These are phyloP conservation scores for Protostelium mycophagum DNA, from an alignment of 78 protist species.

Conservation along the genomic window DNA sequence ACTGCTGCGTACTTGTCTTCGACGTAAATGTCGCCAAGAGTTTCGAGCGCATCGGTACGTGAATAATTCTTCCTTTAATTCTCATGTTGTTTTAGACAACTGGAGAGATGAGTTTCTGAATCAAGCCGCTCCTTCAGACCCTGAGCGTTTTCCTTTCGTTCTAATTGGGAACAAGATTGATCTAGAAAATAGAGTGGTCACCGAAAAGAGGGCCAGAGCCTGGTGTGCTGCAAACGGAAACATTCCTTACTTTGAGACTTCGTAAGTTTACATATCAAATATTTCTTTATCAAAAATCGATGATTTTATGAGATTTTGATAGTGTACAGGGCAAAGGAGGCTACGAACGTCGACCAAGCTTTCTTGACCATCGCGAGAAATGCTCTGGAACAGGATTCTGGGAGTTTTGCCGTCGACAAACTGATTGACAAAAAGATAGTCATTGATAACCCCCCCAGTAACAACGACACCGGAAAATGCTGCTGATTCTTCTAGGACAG, in stretches of 20 bases:
- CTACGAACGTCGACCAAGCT: background rate
- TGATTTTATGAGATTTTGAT: too few species aligned
- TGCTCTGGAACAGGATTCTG: background rate
- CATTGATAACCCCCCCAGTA: background rate
- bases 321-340: background rate
- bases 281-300: background rate
- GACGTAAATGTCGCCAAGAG: constrained; percentile 68
- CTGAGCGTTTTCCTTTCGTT: constrained; percentile 64
- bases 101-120: constrained; percentile 80
- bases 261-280: background rate
- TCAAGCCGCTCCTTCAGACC: constrained; percentile 8
- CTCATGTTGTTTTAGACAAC: constrained; percentile 52
- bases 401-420: background rate
- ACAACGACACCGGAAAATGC: too few species aligned
- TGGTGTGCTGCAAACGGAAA: constrained; percentile 74
- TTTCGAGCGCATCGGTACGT: constrained; percentile 33
- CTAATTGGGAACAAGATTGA: constrained; percentile 80
- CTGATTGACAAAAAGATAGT: background rate
- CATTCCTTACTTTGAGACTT: constrained; percentile 86
- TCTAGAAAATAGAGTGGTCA: constrained; percentile 46
- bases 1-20: constrained; percentile 71
- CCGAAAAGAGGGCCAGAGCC: constrained; percentile 63
- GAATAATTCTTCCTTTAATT: background rate
- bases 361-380: background rate
- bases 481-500: too few species aligned